A percentile compares a stretch with the other conserved stretches of the same genome.
These are phyloP conservation scores for Clarireedia monteithiana DNA, from an alignment of 2,329 filamentous ascomycete species.

Conservation along the genomic window DNA sequence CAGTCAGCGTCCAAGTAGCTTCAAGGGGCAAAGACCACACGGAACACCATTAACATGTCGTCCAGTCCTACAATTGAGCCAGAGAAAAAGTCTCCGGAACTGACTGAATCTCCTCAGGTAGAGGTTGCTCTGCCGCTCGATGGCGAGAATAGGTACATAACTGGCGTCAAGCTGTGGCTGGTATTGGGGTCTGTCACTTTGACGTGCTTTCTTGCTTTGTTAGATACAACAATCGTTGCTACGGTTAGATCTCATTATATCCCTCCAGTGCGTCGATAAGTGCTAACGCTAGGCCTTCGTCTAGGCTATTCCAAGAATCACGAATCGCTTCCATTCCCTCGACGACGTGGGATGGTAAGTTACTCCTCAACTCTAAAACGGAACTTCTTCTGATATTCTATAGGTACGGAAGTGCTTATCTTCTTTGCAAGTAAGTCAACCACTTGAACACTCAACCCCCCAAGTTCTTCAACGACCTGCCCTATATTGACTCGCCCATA, in stretches of 20 bases:
- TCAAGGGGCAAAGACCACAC: too few relatives aligned
- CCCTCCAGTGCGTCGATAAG: not conserved
- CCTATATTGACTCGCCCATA: not conserved
- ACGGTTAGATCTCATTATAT: constrained; percentile 31
- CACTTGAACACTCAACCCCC: not conserved
- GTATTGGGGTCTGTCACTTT: constrained; percentile 34
- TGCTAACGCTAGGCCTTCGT: not conserved
- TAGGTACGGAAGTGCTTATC: constrained; percentile 6
- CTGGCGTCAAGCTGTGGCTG: constrained; percentile 15
- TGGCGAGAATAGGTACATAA: constrained; percentile 5
- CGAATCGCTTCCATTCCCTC: not conserved
- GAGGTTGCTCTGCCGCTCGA: not conserved
- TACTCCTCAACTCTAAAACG: not conserved
- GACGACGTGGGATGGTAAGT: constrained; percentile 12
- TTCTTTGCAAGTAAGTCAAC: not conserved
- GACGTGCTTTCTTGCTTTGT: constrained; percentile 39
- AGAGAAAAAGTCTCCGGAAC: not conserved
- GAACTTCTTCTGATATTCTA: not conserved
- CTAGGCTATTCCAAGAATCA: not conserved
- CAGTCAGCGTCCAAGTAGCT: too few relatives aligned
- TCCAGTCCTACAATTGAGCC: not conserved
- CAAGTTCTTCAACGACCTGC: not conserved
- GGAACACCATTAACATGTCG: not conserved
- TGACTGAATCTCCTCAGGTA: not conserved
- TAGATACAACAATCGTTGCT: constrained; percentile 46